phyloP scores from a whole-genome alignment of 139 green algal genomes.

The Chlorella sp. region DNA sequence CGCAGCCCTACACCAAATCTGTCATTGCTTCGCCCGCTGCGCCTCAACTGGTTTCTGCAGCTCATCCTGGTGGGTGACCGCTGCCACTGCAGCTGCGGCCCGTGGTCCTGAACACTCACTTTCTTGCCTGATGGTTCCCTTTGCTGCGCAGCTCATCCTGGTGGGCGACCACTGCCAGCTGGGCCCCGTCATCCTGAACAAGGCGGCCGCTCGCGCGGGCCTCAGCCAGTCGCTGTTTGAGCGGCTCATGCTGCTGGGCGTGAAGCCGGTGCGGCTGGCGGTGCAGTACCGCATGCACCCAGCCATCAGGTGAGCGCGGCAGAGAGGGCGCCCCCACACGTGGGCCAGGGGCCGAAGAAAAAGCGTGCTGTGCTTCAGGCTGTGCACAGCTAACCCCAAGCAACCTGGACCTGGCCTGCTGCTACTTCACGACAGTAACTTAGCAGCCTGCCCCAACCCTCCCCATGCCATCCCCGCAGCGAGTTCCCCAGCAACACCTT shows the following conservation, averaged over 20 bases:
- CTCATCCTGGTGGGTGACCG: no score
- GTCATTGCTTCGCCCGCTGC: no score
- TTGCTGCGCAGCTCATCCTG: constrained; percentile 78
- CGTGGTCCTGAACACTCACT: background rate
- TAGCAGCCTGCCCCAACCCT: background rate
- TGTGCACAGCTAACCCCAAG: no score
- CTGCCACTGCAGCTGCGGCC: no score
- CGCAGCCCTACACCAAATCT: no score
- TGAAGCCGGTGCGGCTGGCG: constrained; percentile 94
- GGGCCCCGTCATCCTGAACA: constrained; percentile 93
- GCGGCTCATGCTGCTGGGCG: constrained; percentile 91
- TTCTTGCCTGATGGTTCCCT: no score
- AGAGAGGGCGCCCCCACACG: no score
- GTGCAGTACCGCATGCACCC: constrained; percentile 98
- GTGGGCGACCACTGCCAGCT: constrained; percentile 99
- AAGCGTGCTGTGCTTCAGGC: no score
- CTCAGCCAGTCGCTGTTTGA: constrained; percentile 96
- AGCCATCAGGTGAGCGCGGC: constrained; percentile 49
- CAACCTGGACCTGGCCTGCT: no score
- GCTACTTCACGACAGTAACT: background rate
- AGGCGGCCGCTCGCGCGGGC: constrained; percentile 82
- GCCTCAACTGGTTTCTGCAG: no score
- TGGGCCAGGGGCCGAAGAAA: no score
- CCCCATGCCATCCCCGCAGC: background rate
- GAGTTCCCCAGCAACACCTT: constrained; percentile 98